phyloP scores from a whole-genome alignment of 75 land plant species.

The Larix kaempferi region DNA sequence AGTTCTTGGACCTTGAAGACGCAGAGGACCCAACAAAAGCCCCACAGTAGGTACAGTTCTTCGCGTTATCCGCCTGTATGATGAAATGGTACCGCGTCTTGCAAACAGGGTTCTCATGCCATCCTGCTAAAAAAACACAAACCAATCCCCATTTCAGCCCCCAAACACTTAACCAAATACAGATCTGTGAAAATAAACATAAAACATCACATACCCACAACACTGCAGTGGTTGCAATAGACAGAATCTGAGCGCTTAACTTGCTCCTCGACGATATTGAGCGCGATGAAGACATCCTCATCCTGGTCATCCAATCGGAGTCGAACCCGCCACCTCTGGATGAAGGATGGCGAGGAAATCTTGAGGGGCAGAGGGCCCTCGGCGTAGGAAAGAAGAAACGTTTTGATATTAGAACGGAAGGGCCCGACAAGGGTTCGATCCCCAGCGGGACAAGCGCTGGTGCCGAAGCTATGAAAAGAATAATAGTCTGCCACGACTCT shows the following conservation, averaged over 20 bases:
- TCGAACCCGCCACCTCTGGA: conserved; percentile 12
- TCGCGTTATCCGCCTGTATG: conserved; percentile 36
- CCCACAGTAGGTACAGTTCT: neutral
- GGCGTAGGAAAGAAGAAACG: conserved; percentile 48
- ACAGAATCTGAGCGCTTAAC: conserved; percentile 43
- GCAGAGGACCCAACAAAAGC: neutral
- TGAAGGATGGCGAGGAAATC: conserved; percentile 40
- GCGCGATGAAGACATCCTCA: conserved; percentile 27
- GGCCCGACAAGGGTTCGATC: conserved; percentile 27
- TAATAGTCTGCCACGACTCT: conserved; percentile 46
- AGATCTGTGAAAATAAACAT: neutral
- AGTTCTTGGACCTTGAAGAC: neutral
- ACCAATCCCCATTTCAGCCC: neutral
- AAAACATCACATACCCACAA: conserved; percentile 63
- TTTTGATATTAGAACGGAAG: conserved; percentile 51
- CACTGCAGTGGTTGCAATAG: conserved; percentile 87
- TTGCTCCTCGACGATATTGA: conserved; percentile 74
- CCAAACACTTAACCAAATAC: too few species aligned
- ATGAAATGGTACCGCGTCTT: conserved; percentile 82
- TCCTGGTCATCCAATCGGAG: neutral
- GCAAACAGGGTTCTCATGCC: conserved; percentile 80
- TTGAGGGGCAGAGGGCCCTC: conserved; percentile 34
- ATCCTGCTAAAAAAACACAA: conserved; percentile 32
- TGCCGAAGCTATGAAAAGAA: conserved; percentile 29
- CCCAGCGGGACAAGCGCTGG: conserved; percentile 18